Evolutionary conservation across 371 early-diverging fungal species (phyloP).

Genomic region (Mycotypha africana): DNA sequence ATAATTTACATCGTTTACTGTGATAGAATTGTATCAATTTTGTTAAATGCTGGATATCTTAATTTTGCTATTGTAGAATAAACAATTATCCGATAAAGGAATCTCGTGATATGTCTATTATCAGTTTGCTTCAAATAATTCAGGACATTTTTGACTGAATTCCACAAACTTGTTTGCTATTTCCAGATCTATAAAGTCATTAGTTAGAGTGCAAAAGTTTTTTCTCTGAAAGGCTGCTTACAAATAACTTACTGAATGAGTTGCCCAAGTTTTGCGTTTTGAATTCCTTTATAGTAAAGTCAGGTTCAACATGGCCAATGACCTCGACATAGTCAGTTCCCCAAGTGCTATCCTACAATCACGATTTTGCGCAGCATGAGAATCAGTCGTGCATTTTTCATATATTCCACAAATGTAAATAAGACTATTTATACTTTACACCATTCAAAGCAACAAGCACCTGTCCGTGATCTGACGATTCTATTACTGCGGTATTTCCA

Average conservation of each 20-base stretch:
- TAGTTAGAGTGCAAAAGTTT: background rate
- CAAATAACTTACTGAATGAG: conserved; percentile 20
- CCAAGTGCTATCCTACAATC: conserved; percentile 36
- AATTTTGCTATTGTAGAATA: too few relatives aligned
- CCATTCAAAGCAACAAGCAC: conserved; percentile 45
- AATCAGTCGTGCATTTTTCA: background rate
- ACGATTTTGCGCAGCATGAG: too few relatives aligned
- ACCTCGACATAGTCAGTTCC: conserved; percentile 37
- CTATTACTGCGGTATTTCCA: conserved; percentile 47
- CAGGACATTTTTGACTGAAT: conserved; percentile 33
- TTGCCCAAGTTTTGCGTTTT: conserved; percentile 36
- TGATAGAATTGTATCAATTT: too few relatives aligned
- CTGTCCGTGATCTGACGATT: conserved; percentile 47
- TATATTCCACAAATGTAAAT: background rate
- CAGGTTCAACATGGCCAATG: conserved; percentile 37
- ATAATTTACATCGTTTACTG: too few relatives aligned
- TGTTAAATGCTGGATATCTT: too few relatives aligned
- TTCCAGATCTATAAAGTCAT: conserved; percentile 28
- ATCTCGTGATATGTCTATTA: too few relatives aligned
- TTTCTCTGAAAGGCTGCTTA: background rate
- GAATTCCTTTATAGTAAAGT: conserved; percentile 37
- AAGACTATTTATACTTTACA: conserved; percentile 22
- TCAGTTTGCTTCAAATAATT: too few relatives aligned
- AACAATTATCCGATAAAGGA: too few relatives aligned
- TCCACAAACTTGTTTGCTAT: conserved; percentile 42